Base-by-base conservation (phyloP, 2,329 filamentous ascomycete species). In the Didymosphaeria variabile region DNA sequence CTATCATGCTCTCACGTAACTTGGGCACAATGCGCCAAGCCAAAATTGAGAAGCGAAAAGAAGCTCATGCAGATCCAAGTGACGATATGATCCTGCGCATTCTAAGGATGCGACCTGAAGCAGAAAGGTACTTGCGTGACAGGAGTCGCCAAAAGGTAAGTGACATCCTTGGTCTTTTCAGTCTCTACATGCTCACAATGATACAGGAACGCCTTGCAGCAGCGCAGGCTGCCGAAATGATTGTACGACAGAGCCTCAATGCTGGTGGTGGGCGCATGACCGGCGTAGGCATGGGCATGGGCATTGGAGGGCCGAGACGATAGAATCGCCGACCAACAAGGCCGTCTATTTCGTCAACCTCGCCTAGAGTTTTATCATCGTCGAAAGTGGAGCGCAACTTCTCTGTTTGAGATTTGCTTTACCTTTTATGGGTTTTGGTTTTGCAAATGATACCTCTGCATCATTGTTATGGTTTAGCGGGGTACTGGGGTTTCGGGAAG, bases 71-170 rank as follows among this genome's bases (percentile, higher is more conserved):
- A 1, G 95, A 98, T 76, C 94, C 95, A 1, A 97, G 91, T 76
- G 95, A 99, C 78, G 95, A 99, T 76, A 98, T 98, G 91, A 98
- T 99, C 67, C 79, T 99, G 71, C 87, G 95, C 21, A 99, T 99
- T 67, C 80, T 99, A 67, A 87, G 95, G 55, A 99, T 99, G 95
- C 85, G 95, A 50, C 93, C 93, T 2, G 95, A 98, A 80, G 95
- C 95, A 3, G 86, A 89, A 52, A 83, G 87, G 36, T 99, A 99
- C 79, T 84, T 99, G 62, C 92, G 92, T 72, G 94, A 98, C 78
- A 85, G 95, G 45, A 94, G 93, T 75, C 86, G 95, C 66, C 95
- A 99, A 77, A 97, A 97, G 83, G 74, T 76, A 67, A 12, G 68
- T 64, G 38, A 17, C n/a, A 12, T 21, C 23, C 8, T 2, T 21